Evolutionary conservation across 768 basidiomycete genomes (phyloP).

Genomic region (Macrolepiota fuliginosa): DNA sequence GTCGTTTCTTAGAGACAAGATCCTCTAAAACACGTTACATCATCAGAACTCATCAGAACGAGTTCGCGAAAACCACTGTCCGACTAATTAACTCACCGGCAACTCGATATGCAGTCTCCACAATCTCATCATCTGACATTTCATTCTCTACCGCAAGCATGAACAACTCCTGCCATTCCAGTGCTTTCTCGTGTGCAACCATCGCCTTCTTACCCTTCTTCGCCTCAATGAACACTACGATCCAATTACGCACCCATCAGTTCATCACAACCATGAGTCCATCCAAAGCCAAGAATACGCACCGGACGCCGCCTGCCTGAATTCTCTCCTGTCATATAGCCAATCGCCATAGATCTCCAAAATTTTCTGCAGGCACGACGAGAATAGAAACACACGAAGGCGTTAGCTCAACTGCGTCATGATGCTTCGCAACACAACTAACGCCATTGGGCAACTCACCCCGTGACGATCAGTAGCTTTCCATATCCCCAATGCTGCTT

Average conservation of each 20-base stretch:
- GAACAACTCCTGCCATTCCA: slow-evolving; percentile 92
- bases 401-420: background rate
- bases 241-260: slow-evolving; percentile 5
- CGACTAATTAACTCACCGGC: slow-evolving; percentile 54
- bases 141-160: slow-evolving; percentile 62
- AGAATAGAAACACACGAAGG: background rate
- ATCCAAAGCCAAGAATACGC: slow-evolving; percentile 15
- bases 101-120: slow-evolving; percentile 69
- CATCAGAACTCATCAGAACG: background rate
- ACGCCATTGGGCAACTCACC: slow-evolving; percentile 35
- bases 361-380: slow-evolving; percentile 47
- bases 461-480: slow-evolving; percentile 57
- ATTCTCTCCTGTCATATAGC: slow-evolving; percentile 83
- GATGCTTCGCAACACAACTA: background rate
- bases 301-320: slow-evolving; percentile 83
- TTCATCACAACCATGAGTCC: background rate
- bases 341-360: slow-evolving; percentile 81
- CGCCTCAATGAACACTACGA: slow-evolving; percentile 73
- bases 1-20: slow-evolving; percentile 74
- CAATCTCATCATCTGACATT: slow-evolving; percentile 52
- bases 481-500: slow-evolving; percentile 75
- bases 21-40: slow-evolving; percentile 54
- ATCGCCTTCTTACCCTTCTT: slow-evolving; percentile 68
- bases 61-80: background rate
- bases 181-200: slow-evolving; percentile 81